Base-by-base conservation (phyloP, 176 grass and related monocot species). In the Oryza meridionalis region DNA sequence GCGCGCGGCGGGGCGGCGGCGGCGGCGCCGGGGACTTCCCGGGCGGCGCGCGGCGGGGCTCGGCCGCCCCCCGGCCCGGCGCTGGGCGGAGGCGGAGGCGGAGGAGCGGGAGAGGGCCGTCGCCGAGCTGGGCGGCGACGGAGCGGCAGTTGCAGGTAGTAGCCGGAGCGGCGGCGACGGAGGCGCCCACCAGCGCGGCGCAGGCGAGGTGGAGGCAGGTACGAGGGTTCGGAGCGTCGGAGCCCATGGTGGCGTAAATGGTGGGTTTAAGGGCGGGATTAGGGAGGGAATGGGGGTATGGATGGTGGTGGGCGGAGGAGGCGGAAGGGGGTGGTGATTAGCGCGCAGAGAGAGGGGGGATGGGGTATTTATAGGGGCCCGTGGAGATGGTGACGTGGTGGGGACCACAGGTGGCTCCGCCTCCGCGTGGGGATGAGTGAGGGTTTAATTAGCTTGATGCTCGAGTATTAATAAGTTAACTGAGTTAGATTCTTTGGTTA, bases 71-170 rank as follows among this genome's bases (percentile, higher is more conserved):
- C 49, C 3, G 4, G 5, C 0, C 49, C 49, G 51, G 16, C 19
- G 13, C 14, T 50, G 83, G 83, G 84, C 35, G 44, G 87, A 43
- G 37, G 37, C 37, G 37, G 82, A 42, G 37, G 35, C n/a, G n/a
- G n/a, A 1, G 35, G 82, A 73, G 74, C 96, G 93, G 63, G 91
- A 85, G 77, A 97, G 86, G 86, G 25, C 91, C 90, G 70, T 80
- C 85, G 26, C 90, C 70, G n/a, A 96, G 73, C 75, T 94, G 83
- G 27, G 27, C 17, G 77, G 75, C 27, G 87, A 99, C 83, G 81
- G 91, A 79, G 76, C 91, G 89, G 82, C 86, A 90, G 81, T 99
- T 99, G 96, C 87, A 96, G 86, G 85, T 94, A 98, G 91, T 96
- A 98, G 44, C 85, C 88, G 22, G 93, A 90, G 70, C 83, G 45